Conservation (phyloP, 108 stramenopile genomes). For the Nitzschia palea region DNA sequence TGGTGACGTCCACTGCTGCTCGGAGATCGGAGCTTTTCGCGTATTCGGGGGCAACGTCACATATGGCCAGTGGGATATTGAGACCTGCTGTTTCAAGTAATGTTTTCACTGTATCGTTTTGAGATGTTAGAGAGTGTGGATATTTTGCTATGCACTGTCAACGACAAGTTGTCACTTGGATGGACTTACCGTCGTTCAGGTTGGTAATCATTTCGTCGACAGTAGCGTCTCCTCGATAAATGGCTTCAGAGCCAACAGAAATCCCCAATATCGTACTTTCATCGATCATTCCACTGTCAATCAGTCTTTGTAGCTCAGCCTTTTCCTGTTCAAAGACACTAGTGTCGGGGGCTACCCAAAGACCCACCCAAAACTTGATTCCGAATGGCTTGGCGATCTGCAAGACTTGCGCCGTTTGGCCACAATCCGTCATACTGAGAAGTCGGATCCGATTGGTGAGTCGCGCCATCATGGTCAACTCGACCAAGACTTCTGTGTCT, state of each 20-base stretch:
- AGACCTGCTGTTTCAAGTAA: neutral
- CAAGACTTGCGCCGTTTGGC: slow-evolving; percentile 21
- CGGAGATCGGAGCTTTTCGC: neutral
- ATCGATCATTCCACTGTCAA: neutral
- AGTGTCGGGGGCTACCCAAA: slow-evolving; percentile 28
- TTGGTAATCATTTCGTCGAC: slow-evolving; percentile 25
- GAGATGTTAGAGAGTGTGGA: too few species aligned
- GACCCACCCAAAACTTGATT: slow-evolving; percentile 31
- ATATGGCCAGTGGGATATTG: slow-evolving; percentile 33
- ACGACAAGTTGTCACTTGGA: too few species aligned
- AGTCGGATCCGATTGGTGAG: slow-evolving; percentile 31
- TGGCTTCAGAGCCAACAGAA: slow-evolving; percentile 6
- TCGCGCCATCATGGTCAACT: slow-evolving; percentile 16
- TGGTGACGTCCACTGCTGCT: slow-evolving; percentile 19
- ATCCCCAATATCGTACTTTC: neutral
- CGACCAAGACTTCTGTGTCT: slow-evolving; percentile 13
- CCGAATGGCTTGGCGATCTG: slow-evolving; percentile 8
- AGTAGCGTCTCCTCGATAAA: slow-evolving; percentile 32
- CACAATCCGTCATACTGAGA: slow-evolving; percentile 32
- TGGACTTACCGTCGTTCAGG: slow-evolving; percentile 9
- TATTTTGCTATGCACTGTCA: neutral
- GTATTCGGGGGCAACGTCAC: slow-evolving; percentile 38
- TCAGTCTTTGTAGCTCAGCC: slow-evolving; percentile 4
- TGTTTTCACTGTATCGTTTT: neutral
- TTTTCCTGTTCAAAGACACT: slow-evolving; percentile 15